Percentiles rank a stretch among this genome's conserved stretches.
Conservation (phyloP, 306 rosid genomes). For the Hylodesmum podocarpum region DNA sequence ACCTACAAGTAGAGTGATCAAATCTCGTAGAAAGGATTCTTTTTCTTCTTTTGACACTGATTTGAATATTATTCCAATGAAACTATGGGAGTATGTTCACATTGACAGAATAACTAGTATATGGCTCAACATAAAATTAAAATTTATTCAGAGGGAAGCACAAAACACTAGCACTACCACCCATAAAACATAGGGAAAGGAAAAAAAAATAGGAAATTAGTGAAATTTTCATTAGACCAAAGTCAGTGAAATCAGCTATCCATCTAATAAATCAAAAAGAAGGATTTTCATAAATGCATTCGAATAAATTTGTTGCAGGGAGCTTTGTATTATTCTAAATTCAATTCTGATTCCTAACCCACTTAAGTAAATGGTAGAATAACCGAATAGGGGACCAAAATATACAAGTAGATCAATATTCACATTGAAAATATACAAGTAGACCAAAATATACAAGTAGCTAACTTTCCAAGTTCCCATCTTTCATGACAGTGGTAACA, state of each 20-base stretch:
- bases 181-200: neutral
- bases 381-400: neutral
- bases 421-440: constrained; percentile 11
- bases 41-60: neutral
- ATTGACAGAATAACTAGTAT: neutral
- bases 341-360: neutral
- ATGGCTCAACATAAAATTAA: neutral
- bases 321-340: neutral
- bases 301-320: neutral
- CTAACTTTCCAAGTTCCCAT: constrained; percentile 14
- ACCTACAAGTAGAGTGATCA: constrained; percentile 53
- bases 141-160: neutral
- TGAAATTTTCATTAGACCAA: neutral
- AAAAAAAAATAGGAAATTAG: neutral
- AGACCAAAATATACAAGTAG: neutral
- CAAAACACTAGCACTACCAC: neutral
- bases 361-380: constrained; percentile 3
- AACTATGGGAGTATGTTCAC: neutral
- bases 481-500: neutral
- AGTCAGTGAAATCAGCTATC: neutral
- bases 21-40: constrained; percentile 14
- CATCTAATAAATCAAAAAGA: neutral
- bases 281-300: neutral
- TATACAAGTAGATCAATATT: neutral
- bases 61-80: neutral